These are phyloP conservation scores for Candida xiaguanensis DNA, from an alignment of 805 yeast genomes.

Conservation along the genomic window DNA sequence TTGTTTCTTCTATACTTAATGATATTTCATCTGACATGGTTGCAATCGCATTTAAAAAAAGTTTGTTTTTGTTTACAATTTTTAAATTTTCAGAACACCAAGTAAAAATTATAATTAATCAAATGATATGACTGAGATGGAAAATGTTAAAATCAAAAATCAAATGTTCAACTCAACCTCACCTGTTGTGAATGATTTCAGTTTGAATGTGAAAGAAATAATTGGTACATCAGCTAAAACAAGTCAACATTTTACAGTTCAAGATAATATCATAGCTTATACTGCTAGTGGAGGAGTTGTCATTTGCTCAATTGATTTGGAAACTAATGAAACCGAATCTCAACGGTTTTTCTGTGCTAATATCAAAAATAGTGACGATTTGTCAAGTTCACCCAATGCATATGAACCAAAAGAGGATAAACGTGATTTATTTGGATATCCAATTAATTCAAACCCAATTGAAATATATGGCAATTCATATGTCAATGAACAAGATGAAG, in stretches of 20 bases:
- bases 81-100: background rate
- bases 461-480: slow-evolving; percentile 16
- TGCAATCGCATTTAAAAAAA: slow-evolving; percentile 1
- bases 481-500: background rate
- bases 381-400: slow-evolving; percentile 19
- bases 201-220: slow-evolving; percentile 11
- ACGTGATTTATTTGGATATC: slow-evolving; percentile 35
- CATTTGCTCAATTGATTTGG: slow-evolving; percentile 32
- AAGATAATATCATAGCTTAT: slow-evolving; percentile 44
- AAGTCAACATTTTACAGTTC: slow-evolving; percentile 37
- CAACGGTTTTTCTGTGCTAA: slow-evolving; percentile 56
- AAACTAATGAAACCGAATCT: slow-evolving; percentile 15
- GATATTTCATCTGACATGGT: slow-evolving; percentile 21
- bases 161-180: background rate
- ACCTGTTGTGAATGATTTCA: background rate
- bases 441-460: slow-evolving; percentile 26
- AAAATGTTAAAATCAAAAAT: background rate
- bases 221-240: slow-evolving; percentile 47
- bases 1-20: slow-evolving; percentile 42
- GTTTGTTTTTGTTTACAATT: slow-evolving; percentile 1
- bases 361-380: background rate
- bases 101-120: background rate
- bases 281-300: slow-evolving; percentile 61
- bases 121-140: slow-evolving; percentile 3
- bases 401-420: slow-evolving; percentile 12